Conservation (phyloP, 805 yeast species). For the Hanseniaspora lindneri region DNA sequence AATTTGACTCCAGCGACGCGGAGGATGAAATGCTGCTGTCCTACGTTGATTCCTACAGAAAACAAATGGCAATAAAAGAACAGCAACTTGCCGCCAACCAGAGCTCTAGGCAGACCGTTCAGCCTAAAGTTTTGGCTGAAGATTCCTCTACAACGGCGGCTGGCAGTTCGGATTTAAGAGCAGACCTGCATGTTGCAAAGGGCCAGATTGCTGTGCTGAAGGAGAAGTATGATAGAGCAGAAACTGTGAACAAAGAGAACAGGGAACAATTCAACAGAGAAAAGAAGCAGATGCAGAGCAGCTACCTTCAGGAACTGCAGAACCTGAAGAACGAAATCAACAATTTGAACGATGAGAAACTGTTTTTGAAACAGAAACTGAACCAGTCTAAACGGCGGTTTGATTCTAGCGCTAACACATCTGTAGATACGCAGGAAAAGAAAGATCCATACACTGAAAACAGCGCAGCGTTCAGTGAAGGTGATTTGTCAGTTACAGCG, state of each 20-base stretch:
- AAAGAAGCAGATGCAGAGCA: conserved; percentile 22
- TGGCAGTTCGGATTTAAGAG: conserved; percentile 18
- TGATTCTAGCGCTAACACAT: not conserved
- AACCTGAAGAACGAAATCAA: conserved; percentile 34
- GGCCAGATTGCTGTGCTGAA: conserved; percentile 78
- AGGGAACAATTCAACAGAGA: conserved; percentile 24
- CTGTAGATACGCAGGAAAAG: not conserved
- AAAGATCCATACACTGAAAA: not conserved
- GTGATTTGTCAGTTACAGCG: not conserved
- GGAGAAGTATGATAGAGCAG: conserved; percentile 44
- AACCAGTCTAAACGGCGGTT: conserved; percentile 1
- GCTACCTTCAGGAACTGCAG: conserved; percentile 30
- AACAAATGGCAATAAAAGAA: conserved; percentile 10
- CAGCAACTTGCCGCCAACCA: not conserved
- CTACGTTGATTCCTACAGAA: conserved; percentile 31
- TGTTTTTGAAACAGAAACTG: conserved; percentile 31
- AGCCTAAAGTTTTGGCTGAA: not conserved
- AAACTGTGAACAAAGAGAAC: conserved; percentile 33
- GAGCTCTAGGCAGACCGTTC: not conserved
- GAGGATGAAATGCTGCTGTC: conserved; percentile 31
- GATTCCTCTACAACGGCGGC: not conserved
- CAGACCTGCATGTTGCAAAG: conserved; percentile 40
- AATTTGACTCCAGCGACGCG: conserved; percentile 18
- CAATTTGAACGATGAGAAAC: conserved; percentile 42
- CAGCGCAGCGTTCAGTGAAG: no score